Conservation (phyloP, 805 yeast genomes). For the Suhomyces kilbournensis region DNA sequence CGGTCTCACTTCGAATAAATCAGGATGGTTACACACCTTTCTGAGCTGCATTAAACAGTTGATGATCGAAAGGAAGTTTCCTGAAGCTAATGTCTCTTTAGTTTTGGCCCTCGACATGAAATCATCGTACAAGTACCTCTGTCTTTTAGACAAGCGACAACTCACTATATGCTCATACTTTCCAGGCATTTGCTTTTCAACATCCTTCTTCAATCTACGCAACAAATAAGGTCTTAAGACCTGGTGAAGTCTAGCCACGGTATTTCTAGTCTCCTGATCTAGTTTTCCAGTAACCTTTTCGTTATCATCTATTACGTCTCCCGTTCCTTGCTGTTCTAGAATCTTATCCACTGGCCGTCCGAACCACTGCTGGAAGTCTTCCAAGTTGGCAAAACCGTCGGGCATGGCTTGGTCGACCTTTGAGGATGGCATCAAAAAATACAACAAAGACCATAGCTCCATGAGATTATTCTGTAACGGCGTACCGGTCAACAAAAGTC, state of each 20-base stretch:
- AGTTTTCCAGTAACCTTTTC: constrained; percentile 39
- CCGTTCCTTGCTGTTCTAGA: constrained; percentile 58
- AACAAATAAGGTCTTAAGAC: constrained; percentile 89
- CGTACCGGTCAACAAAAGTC: constrained; percentile 90
- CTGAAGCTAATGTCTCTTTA: constrained; percentile 86
- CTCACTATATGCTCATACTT: constrained; percentile 93
- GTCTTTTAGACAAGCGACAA: constrained; percentile 90
- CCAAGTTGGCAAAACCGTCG: constrained; percentile 92
- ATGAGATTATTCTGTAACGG: constrained; percentile 93
- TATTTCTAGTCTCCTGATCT: constrained; percentile 75
- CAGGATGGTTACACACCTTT: constrained; percentile 97
- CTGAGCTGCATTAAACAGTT: constrained; percentile 97
- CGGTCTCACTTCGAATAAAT: constrained; percentile 92
- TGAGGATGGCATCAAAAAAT: constrained; percentile 92
- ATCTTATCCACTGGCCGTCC: constrained; percentile 95
- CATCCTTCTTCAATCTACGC: constrained; percentile 91
- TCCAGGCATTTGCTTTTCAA: constrained; percentile 98
- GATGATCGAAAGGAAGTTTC: constrained; percentile 90
- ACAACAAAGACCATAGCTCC: constrained; percentile 93
- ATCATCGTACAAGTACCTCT: constrained; percentile 88
- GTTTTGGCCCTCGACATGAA: constrained; percentile 97
- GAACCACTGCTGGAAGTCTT: constrained; percentile 97
- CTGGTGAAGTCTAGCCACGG: constrained; percentile 87
- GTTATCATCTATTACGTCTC: constrained; percentile 43
- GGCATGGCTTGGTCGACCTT: constrained; percentile 74